Conservation (phyloP, 768 basidiomycete genomes). For the Hypholoma fasciculare region DNA sequence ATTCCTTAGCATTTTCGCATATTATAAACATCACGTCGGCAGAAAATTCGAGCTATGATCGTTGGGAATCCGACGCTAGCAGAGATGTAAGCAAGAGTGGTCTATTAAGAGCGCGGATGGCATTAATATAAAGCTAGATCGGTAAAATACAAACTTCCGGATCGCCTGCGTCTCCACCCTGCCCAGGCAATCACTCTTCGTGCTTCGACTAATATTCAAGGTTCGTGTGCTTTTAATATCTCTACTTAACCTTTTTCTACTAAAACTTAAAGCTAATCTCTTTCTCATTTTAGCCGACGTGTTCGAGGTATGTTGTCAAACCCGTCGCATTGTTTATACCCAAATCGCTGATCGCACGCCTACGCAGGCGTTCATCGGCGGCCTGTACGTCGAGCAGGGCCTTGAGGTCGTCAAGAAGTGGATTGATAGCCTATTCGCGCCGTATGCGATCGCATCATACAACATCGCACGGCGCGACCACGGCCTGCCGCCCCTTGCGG, state of each 20-base stretch:
- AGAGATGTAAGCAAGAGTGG: slow-evolving; percentile 45
- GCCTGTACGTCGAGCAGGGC: slow-evolving; percentile 71
- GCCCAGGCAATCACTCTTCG: slow-evolving; percentile 73
- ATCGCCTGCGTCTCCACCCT: slow-evolving; percentile 61
- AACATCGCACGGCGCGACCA: slow-evolving; percentile 63
- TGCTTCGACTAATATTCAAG: slow-evolving; percentile 73
- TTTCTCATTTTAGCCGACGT: slow-evolving; percentile 57
- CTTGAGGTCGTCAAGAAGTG: slow-evolving; percentile 54
- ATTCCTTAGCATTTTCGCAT: slow-evolving; percentile 2
- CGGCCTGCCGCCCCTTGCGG: slow-evolving; percentile 53
- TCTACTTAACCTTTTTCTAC: not conserved
- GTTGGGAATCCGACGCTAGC: slow-evolving; percentile 78
- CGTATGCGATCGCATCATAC: slow-evolving; percentile 66
- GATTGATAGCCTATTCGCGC: slow-evolving; percentile 62
- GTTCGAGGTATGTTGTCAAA: slow-evolving; percentile 60
- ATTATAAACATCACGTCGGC: slow-evolving; percentile 9
- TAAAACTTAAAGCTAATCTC: not conserved
- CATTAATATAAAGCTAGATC: slow-evolving; percentile 40
- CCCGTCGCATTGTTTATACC: not conserved
- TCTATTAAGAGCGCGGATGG: not conserved
- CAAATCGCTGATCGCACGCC: slow-evolving; percentile 1
- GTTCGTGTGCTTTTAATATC: slow-evolving; percentile 32
- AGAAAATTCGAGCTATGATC: slow-evolving; percentile 81
- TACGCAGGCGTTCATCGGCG: slow-evolving; percentile 79
- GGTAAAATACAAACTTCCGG: slow-evolving; percentile 61